A percentile compares a stretch with the other conserved stretches of the same genome.
These are phyloP conservation scores for Acarospora socialis DNA, from an alignment of 2,329 filamentous ascomycete species.

Conservation along the genomic window DNA sequence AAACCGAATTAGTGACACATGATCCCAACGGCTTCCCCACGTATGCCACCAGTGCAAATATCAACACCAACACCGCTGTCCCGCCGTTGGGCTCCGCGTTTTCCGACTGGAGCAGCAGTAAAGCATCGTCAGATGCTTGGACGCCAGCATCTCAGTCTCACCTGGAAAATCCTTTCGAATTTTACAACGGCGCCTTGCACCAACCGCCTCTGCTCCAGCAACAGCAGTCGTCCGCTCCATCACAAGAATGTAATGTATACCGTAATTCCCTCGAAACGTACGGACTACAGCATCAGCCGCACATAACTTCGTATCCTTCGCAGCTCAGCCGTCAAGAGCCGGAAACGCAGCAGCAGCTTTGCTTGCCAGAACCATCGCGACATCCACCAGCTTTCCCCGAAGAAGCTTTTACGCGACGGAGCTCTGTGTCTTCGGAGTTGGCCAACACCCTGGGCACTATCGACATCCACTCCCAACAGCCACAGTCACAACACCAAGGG, in stretches of 20 bases:
- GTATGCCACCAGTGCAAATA: constrained; percentile 10
- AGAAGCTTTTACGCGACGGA: constrained; percentile 5
- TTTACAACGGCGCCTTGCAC: background rate
- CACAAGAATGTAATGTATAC: background rate
- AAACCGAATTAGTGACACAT: constrained; percentile 15
- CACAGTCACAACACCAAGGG: constrained; percentile 2
- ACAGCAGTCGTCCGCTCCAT: background rate
- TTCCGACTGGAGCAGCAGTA: constrained; percentile 19
- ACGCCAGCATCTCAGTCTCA: constrained; percentile 6
- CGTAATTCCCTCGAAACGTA: background rate
- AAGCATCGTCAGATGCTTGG: constrained; percentile 20
- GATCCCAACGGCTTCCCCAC: constrained; percentile 12
- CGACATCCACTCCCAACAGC: constrained; percentile 10
- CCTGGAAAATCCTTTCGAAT: background rate
- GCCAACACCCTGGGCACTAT: constrained; percentile 11
- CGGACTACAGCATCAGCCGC: background rate
- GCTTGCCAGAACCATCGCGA: background rate
- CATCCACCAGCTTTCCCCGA: constrained; percentile 6
- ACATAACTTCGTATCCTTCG: background rate
- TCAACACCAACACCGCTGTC: background rate
- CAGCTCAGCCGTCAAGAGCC: background rate
- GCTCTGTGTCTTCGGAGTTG: constrained; percentile 11
- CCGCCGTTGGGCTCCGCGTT: constrained; percentile 15
- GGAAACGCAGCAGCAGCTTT: background rate
- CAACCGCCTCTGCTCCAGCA: background rate